Evolutionary conservation across 371 early-diverging fungal genomes (phyloP).

Genomic region (Mortierella sp.): DNA sequence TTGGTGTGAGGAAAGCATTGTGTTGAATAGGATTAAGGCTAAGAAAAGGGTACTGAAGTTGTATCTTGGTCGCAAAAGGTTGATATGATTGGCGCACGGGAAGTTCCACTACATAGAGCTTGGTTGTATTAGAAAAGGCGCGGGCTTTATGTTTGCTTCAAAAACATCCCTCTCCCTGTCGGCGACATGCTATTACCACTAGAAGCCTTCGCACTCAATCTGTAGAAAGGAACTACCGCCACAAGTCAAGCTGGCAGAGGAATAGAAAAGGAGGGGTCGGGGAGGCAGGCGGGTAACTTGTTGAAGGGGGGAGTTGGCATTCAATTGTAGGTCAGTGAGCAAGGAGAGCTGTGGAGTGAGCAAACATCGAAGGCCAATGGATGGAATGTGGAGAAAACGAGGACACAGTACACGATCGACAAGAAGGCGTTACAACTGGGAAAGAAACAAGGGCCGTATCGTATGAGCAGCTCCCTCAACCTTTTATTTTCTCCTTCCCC

Average conservation of each 20-base stretch:
- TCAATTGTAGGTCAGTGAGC: background rate
- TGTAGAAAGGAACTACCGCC: no score
- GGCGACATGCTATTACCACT: background rate
- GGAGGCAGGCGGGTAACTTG: background rate
- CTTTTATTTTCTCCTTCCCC: background rate
- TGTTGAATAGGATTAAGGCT: background rate
- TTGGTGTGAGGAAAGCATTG: constrained; percentile 47
- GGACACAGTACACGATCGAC: background rate
- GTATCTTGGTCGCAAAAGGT: no score
- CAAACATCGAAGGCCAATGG: background rate
- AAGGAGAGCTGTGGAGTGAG: background rate
- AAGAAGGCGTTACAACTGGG: background rate
- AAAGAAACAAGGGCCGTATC: background rate
- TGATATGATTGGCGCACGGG: no score
- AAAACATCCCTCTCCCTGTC: background rate
- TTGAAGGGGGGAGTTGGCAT: background rate
- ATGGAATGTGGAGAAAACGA: background rate
- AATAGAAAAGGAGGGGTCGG: no score
- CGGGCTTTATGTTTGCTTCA: background rate
- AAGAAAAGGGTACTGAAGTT: background rate
- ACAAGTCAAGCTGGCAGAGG: no score
- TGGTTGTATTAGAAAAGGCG: background rate
- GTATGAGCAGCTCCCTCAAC: background rate
- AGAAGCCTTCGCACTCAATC: no score
- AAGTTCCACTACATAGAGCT: background rate